These are phyloP conservation scores for Suillus plorans DNA, from an alignment of 768 basidiomycete species.

Conservation along the genomic window DNA sequence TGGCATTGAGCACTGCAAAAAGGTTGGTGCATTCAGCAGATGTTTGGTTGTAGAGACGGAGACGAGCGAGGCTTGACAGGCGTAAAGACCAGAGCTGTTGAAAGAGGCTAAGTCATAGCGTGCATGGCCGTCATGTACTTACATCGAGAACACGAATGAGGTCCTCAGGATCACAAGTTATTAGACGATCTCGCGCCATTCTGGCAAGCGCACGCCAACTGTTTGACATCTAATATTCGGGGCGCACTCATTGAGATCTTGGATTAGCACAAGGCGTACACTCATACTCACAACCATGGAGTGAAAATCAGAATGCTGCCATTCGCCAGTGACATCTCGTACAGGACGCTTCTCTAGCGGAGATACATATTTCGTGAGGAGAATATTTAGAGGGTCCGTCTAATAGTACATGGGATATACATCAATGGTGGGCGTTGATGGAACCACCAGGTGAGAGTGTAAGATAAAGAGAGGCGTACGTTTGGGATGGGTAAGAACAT, in stretches of 20 bases:
- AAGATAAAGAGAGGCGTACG: slow-evolving; percentile 58
- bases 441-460: slow-evolving; percentile 63
- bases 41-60: slow-evolving; percentile 86
- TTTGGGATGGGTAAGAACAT: slow-evolving; percentile 91
- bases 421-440: slow-evolving; percentile 34
- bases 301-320: slow-evolving; percentile 70
- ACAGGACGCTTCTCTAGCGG: slow-evolving; percentile 72
- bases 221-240: slow-evolving; percentile 68
- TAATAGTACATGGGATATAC: slow-evolving; percentile 47
- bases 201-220: slow-evolving; percentile 84
- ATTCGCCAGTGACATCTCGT: slow-evolving; percentile 75
- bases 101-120: not conserved
- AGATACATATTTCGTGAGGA: slow-evolving; percentile 81
- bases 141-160: slow-evolving; percentile 64
- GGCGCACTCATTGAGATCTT: slow-evolving; percentile 20
- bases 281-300: slow-evolving; percentile 70
- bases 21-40: slow-evolving; percentile 82
- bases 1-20: slow-evolving; percentile 64
- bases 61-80: slow-evolving; percentile 72
- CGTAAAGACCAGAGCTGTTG: slow-evolving; percentile 81
- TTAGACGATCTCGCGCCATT: slow-evolving; percentile 80
- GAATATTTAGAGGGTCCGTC: slow-evolving; percentile 82
- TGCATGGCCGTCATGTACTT: slow-evolving; percentile 27
- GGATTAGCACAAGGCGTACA: slow-evolving; percentile 16
- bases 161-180: slow-evolving; percentile 69